phyloP scores from a whole-genome alignment of 176 grass and related monocot genomes.

The Oryza australiensis region DNA sequence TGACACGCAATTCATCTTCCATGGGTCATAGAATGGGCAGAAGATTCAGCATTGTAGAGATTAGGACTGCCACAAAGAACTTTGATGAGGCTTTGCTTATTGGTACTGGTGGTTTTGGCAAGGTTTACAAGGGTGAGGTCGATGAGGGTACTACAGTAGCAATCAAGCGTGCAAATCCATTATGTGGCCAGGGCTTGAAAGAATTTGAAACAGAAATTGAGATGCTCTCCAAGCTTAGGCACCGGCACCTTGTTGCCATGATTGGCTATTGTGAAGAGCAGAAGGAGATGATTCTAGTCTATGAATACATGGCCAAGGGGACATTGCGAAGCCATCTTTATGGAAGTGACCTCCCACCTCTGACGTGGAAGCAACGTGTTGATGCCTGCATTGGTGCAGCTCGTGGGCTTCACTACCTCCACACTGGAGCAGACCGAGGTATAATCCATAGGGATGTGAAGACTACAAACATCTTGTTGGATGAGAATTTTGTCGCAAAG shows the following conservation, averaged over 20 bases:
- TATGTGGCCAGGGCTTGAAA: constrained; percentile 77
- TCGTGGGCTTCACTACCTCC: constrained; percentile 89
- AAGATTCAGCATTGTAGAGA: constrained; percentile 75
- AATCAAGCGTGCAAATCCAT: constrained; percentile 76
- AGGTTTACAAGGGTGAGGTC: constrained; percentile 85
- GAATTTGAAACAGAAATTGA: constrained; percentile 97
- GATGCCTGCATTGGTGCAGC: constrained; percentile 82
- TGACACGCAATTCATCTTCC: constrained; percentile 45
- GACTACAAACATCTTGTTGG: constrained; percentile 91
- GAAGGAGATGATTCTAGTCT: constrained; percentile 91
- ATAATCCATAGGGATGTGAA: constrained; percentile 98
- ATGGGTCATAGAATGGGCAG: constrained; percentile 64
- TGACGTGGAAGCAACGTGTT: constrained; percentile 87
- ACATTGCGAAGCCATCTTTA: constrained; percentile 94
- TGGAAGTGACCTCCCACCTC: constrained; percentile 55
- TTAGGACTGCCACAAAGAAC: constrained; percentile 75
- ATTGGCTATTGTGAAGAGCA: constrained; percentile 98
- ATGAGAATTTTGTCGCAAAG: constrained; percentile 88
- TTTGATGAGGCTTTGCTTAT: constrained; percentile 87
- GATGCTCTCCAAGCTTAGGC: constrained; percentile 95
- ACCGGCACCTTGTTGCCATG: constrained; percentile 92
- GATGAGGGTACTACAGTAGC: constrained; percentile 67
- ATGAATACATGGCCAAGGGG: constrained; percentile 97
- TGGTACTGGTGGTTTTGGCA: constrained; percentile 88
- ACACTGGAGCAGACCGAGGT: constrained; percentile 87